These are phyloP conservation scores for Suhomyces canberraensis DNA, from an alignment of 805 yeast genomes.

Conservation along the genomic window DNA sequence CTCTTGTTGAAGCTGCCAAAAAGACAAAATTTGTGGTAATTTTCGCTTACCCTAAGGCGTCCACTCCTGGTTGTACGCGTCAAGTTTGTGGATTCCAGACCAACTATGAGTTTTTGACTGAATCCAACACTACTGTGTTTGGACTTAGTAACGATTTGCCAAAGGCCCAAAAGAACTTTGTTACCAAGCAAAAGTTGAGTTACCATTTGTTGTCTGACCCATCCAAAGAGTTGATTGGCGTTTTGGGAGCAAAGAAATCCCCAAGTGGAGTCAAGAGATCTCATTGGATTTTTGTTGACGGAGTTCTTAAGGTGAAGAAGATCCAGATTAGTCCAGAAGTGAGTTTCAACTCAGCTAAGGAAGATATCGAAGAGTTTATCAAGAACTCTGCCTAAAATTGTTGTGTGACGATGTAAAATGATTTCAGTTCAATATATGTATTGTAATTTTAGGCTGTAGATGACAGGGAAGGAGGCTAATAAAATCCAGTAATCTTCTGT, in stretches of 20 bases:
- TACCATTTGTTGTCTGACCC: slow-evolving; percentile 80
- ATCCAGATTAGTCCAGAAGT: slow-evolving; percentile 50
- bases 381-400: background rate
- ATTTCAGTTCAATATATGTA: background rate
- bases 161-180: slow-evolving; percentile 72
- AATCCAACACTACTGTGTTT: slow-evolving; percentile 55
- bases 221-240: slow-evolving; percentile 58
- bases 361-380: slow-evolving; percentile 47
- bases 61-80: slow-evolving; percentile 94
- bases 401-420: no score
- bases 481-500: no score
- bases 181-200: slow-evolving; percentile 67
- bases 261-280: slow-evolving; percentile 80
- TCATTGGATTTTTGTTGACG: slow-evolving; percentile 87
- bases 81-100: slow-evolving; percentile 89
- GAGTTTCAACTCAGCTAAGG: slow-evolving; percentile 58
- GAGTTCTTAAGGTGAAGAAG: slow-evolving; percentile 55
- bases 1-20: slow-evolving; percentile 27
- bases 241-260: slow-evolving; percentile 78
- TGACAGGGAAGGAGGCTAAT: no score
- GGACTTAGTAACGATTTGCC: slow-evolving; percentile 87
- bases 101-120: slow-evolving; percentile 50
- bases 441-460: no score
- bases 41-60: slow-evolving; percentile 83
- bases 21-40: slow-evolving; percentile 35